Conservation (phyloP, 2,329 filamentous ascomycete genomes). For the Cadophora luteo-olivacea region DNA sequence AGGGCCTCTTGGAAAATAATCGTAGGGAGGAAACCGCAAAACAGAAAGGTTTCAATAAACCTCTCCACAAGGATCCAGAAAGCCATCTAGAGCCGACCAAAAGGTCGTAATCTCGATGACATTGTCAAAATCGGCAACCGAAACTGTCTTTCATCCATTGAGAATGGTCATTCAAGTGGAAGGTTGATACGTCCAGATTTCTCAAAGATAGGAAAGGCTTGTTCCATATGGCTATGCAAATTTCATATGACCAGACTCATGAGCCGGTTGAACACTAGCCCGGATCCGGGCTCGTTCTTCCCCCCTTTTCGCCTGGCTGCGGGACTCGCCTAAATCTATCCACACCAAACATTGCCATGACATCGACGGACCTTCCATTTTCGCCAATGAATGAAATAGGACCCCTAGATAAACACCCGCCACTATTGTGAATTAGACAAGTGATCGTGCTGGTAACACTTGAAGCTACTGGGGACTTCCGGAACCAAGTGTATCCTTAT, state of each 20-base stretch:
- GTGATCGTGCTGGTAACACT: background rate
- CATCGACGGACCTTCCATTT: background rate
- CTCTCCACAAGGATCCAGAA: too few relatives aligned
- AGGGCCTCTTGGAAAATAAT: too few relatives aligned
- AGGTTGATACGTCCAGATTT: background rate
- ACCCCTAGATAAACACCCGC: background rate
- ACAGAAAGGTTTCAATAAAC: too few relatives aligned
- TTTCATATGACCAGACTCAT: background rate
- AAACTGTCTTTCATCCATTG: background rate
- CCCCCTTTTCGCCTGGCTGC: background rate
- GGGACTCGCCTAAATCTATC: background rate
- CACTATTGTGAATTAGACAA: background rate
- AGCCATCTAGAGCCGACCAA: too few relatives aligned
- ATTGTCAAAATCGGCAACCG: too few relatives aligned
- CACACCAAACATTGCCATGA: background rate
- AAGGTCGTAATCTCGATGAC: too few relatives aligned
- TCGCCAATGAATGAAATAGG: background rate
- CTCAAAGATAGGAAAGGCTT: background rate
- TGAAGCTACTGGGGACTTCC: background rate
- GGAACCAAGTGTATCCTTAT: background rate
- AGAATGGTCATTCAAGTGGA: background rate
- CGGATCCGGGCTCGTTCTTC: background rate
- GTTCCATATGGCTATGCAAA: background rate
- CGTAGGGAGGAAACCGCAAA: too few relatives aligned
- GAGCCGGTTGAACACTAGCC: background rate